Evolutionary conservation across 345 rosid genomes (phyloP).

Genomic region (Zanthoxylum bungeanum): DNA sequence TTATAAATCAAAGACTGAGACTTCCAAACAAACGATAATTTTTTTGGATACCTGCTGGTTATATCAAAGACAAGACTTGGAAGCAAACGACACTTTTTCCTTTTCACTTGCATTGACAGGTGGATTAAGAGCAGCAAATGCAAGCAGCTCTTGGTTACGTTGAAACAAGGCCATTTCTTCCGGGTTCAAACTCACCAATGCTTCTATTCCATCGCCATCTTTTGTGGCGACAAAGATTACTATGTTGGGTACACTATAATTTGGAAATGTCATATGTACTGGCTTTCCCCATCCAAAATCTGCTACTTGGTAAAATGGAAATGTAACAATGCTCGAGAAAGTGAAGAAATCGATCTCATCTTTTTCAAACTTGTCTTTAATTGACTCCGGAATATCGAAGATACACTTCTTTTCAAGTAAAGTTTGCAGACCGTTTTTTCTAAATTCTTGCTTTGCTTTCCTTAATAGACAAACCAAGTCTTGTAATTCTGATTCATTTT

Average conservation of each 20-base stretch:
- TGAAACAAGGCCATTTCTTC: slow-evolving; percentile 26
- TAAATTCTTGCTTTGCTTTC: slow-evolving; percentile 23
- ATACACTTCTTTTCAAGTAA: slow-evolving; percentile 3
- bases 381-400: slow-evolving; percentile 12
- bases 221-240: slow-evolving; percentile 6
- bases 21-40: no score
- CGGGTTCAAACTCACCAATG: slow-evolving; percentile 12
- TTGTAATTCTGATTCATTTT: slow-evolving; percentile 24
- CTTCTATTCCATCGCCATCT: slow-evolving; percentile 20
- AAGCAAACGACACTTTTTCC: neutral
- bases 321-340: slow-evolving; percentile 4
- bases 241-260: neutral
- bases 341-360: slow-evolving; percentile 25
- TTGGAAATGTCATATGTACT: slow-evolving; percentile 26
- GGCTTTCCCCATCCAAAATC: slow-evolving; percentile 46
- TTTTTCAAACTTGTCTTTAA: slow-evolving; percentile 6
- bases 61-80: no score
- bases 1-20: no score
- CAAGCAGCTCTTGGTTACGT: slow-evolving; percentile 16
- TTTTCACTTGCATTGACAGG: neutral
- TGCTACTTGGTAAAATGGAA: slow-evolving; percentile 19
- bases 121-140: slow-evolving; percentile 16
- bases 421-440: neutral
- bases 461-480: slow-evolving; percentile 20
- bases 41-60: no score